Evolutionary conservation across 345 rosid species (phyloP), one percentile per base, ranked within the genome.

Genomic region (Lepidium aucheri): DNA sequence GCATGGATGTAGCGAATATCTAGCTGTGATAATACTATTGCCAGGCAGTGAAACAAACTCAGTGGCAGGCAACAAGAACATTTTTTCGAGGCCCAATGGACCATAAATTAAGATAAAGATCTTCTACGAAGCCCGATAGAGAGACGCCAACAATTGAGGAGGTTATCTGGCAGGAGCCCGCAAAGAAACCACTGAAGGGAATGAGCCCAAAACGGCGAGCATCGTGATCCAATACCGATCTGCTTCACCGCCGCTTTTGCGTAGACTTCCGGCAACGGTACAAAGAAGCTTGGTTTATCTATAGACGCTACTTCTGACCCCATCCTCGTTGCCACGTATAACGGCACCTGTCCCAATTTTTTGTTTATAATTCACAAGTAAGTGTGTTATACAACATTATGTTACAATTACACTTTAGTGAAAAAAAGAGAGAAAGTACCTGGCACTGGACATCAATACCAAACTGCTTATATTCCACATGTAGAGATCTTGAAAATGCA

Each of bases 391-490:
- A 16, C 14, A 36, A 49, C 30, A 26, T 26, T 57, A 28, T 28
- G 32, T 6, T 28, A 28, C 32, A 28, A 28, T n/a, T n/a, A n/a
- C n/a, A n/a, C n/a, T 55, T 30, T 0, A 18, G 16, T 18, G 12
- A 39, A 20, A 39, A 4, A 30, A 14, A 11, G 30, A 11, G 30
- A 42, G 33, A 14, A 16, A 3, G 57, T 73, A 90, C 96, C 96
- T 92, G 98, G 33, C 98, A 93, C 33, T 88, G 97, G 43, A 93
- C 87, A 26, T 90, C 81, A 3, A 93, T 84, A 9, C 97, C 96
- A 15, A 24, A 65, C n/a, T 63, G 42, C 62, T 82, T 85, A 83
- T 85, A 93, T 67, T 93, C 97, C 57, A 85, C 89, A 10, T 78
- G 64, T 18, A 93, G 54, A 22, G 85, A 83, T 83, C 87, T 82